A percentile compares a stretch with the other conserved stretches of the same genome.
phyloP scores from a whole-genome alignment of 1,284 basidiomycete species.

The Ceratobasidium sp. region DNA sequence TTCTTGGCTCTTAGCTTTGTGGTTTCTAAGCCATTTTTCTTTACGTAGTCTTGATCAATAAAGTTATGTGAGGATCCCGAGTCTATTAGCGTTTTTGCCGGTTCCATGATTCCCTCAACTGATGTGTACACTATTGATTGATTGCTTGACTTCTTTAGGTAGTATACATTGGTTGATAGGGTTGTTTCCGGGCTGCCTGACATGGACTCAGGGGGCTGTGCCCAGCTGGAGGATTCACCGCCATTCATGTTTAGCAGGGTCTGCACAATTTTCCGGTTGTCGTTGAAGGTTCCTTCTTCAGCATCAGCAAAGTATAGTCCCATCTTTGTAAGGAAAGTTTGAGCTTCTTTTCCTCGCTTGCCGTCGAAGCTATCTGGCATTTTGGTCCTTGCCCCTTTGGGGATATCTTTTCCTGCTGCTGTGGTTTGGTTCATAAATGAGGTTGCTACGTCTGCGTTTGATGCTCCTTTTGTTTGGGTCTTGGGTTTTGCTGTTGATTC shows the following conservation, averaged over 20 bases:
- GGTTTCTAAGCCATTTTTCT: background rate
- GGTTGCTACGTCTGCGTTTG: too few species aligned
- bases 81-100: slow-evolving; percentile 21
- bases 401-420: background rate
- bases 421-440: background rate
- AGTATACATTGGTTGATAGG: background rate
- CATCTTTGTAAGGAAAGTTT: slow-evolving; percentile 9
- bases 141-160: slow-evolving; percentile 1
- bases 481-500: too few species aligned
- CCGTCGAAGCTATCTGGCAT: background rate
- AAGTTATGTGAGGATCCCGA: slow-evolving; percentile 18
- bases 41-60: background rate
- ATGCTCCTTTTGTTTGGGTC: too few species aligned
- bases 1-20: background rate
- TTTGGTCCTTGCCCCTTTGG: background rate
- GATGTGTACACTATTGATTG: slow-evolving; percentile 9
- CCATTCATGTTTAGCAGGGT: background rate
- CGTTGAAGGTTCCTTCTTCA: background rate
- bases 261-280: background rate
- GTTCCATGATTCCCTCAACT: slow-evolving; percentile 22
- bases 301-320: background rate
- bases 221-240: background rate
- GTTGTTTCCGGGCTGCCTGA: background rate
- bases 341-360: background rate
- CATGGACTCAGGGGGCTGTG: slow-evolving; percentile 3